phyloP scores from a whole-genome alignment of 2,329 filamentous ascomycete genomes.

The Pestalotiopsis sp. region DNA sequence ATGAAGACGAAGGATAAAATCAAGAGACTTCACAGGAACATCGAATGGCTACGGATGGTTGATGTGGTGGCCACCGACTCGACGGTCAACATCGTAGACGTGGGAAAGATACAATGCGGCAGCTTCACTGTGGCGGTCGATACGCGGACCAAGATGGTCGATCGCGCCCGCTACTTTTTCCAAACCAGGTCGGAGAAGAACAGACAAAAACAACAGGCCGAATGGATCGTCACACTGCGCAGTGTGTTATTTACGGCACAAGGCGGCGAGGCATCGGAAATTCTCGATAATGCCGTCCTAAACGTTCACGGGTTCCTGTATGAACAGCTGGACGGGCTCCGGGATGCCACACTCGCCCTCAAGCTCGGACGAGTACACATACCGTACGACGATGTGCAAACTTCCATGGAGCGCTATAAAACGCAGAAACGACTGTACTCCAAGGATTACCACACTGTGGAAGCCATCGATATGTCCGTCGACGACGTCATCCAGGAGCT shows the following conservation, averaged over 20 bases:
- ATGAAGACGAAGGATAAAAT: conserved; percentile 81
- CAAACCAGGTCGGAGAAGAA: conserved; percentile 68
- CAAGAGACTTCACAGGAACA: conserved; percentile 82
- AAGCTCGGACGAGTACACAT: conserved; percentile 91
- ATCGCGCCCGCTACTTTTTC: conserved; percentile 86
- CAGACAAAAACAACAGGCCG: conserved; percentile 71
- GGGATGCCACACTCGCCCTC: conserved; percentile 85
- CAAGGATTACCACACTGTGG: conserved; percentile 36
- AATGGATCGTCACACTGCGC: conserved; percentile 88
- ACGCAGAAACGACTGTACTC: conserved; percentile 40
- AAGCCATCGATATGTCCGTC: conserved; percentile 65
- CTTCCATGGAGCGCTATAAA: conserved; percentile 62
- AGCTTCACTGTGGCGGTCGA: conserved; percentile 86
- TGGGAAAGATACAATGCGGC: conserved; percentile 84
- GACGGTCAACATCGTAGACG: conserved; percentile 74
- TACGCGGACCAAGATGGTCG: conserved; percentile 87
- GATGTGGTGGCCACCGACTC: conserved; percentile 86
- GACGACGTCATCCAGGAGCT: conserved; percentile 76
- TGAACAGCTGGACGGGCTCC: conserved; percentile 80
- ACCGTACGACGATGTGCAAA: conserved; percentile 82
- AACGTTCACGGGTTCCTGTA: conserved; percentile 93
- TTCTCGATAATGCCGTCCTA: conserved; percentile 84
- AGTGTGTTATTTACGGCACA: conserved; percentile 89
- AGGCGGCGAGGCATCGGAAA: conserved; percentile 80
- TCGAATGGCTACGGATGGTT: conserved; percentile 86